Evolutionary conservation across 352 stramenopile species (phyloP), one percentile per base, ranked within the genome.

Genomic region (Globisporangium canariense): DNA sequence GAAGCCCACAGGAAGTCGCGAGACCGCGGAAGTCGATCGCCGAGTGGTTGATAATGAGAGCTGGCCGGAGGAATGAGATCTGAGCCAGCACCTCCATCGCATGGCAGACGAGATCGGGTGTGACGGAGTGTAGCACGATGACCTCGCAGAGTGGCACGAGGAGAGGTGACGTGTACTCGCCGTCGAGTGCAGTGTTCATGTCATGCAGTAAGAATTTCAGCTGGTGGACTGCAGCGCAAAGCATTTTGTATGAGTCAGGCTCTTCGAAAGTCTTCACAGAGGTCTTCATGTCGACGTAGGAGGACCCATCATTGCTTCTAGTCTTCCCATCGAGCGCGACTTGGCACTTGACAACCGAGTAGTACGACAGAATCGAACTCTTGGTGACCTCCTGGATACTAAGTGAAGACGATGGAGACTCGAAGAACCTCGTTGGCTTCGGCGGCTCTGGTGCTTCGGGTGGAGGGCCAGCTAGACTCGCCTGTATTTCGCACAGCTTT

Each of bases 1-100:
- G 71, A 6, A 76, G 34, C 9, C 55, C 64, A 20, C 59, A 78
- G 2, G 62, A 71, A 20, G 71, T 62, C 47, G 73, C 46, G 8
- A 78, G 40, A 14, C 40, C 65, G 30, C 11, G 54, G 36, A 71
- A 41, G 32, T 78, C 59, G 9, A 71, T 11, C 2, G 47, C 16
- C 0, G 67, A 14, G 13, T 69, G 64, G 0, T 36, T 62, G 25
- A 69, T 7, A 0, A 78, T 13, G n/a, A 60, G 54, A 2, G 55
- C 60, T 16, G 68, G 68, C 7, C 66, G 66, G 20, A 74, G 59
- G 25, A 78, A 78, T 18, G 65, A 36, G 46, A 78, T 65, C 43
- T 75, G 68, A 6, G 60, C 50, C 9, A 74, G 36, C 2, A 64
- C 49, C 58, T 66, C 55, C 64, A 77, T 74, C 18, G 61, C 36